phyloP scores from a whole-genome alignment of 2,329 filamentous ascomycete species.

The Trichoderma simmonsii region DNA sequence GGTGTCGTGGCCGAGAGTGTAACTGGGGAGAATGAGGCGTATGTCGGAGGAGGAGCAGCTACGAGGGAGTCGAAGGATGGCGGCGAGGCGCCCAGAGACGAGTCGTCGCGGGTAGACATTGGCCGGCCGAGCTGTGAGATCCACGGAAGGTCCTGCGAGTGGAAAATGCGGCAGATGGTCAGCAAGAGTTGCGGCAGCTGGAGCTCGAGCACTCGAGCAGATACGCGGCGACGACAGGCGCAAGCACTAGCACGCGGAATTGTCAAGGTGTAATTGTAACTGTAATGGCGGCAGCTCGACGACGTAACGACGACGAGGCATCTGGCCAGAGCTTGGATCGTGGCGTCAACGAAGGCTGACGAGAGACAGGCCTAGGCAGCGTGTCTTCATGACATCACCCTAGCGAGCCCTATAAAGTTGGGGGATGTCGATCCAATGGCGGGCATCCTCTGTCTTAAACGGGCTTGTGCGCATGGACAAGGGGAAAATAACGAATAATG shows the following conservation, averaged over 20 bases:
- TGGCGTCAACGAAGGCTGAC: conserved; percentile 9
- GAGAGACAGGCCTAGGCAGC: conserved; percentile 2
- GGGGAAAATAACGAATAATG: not conserved
- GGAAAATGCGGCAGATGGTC: conserved; percentile 13
- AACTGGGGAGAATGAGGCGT: conserved; percentile 85
- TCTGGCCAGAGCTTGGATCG: conserved; percentile 5
- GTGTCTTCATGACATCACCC: conserved; percentile 14
- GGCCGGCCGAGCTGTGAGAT: conserved; percentile 43
- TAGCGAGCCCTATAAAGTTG: conserved; percentile 2
- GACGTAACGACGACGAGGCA: not conserved
- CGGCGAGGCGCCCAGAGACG: conserved; percentile 34
- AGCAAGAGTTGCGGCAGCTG: not conserved
- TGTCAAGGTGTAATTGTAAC: not conserved
- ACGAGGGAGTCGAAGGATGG: conserved; percentile 36
- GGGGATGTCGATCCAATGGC: conserved; percentile 3
- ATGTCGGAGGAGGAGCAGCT: conserved; percentile 59
- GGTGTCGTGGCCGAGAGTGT: conserved; percentile 68
- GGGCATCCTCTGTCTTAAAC: not conserved
- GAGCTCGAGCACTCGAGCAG: not conserved
- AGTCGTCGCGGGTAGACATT: conserved; percentile 41
- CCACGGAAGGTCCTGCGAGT: conserved; percentile 45
- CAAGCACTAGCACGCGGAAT: not conserved
- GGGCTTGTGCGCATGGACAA: not conserved
- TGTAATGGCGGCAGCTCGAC: not conserved
- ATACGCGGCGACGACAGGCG: not conserved